These are phyloP conservation scores for Chionographis japonica DNA, from an alignment of 106 monocot species.

Conservation along the genomic window DNA sequence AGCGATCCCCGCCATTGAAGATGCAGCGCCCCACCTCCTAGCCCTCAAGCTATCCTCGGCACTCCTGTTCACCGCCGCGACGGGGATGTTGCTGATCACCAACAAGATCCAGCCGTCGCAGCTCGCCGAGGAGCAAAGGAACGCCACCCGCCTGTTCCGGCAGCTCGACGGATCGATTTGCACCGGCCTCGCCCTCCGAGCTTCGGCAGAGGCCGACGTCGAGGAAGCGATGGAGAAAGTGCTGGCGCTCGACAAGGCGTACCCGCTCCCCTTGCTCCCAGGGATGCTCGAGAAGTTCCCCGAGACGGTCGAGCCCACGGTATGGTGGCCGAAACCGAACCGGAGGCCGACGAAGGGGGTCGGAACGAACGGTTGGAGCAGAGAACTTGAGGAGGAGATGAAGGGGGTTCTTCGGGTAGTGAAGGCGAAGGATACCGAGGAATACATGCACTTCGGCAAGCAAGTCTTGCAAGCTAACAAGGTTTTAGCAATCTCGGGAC, in stretches of 20 bases:
- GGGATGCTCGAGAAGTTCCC: conserved; percentile 90
- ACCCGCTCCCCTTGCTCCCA: conserved; percentile 63
- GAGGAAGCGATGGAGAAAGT: conserved; percentile 50
- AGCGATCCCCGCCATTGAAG: not conserved
- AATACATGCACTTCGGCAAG: conserved; percentile 42
- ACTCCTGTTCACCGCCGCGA: conserved; percentile 31
- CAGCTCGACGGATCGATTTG: conserved; percentile 54
- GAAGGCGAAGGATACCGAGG: conserved; percentile 43
- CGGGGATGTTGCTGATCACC: conserved; percentile 32
- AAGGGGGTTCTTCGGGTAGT: conserved; percentile 36
- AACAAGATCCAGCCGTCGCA: conserved; percentile 93
- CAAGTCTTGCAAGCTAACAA: conserved; percentile 47
- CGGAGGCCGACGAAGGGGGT: not conserved
- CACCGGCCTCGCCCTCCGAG: conserved; percentile 7
- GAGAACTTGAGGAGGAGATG: conserved; percentile 48
- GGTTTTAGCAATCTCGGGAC: conserved; percentile 52
- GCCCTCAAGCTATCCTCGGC: conserved; percentile 28
- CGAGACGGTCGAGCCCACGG: conserved; percentile 44
- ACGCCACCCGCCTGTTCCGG: conserved; percentile 65
- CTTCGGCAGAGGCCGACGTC: conserved; percentile 24
- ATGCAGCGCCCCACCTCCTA: not conserved
- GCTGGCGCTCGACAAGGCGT: conserved; percentile 68
- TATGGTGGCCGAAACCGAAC: conserved; percentile 61
- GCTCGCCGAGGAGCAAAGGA: conserved; percentile 85
- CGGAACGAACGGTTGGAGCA: conserved; percentile 44